A percentile compares a stretch with the other conserved stretches of the same genome.
Conservation (phyloP, 2,329 filamentous ascomycete species). For the Verticillium isaacii region DNA sequence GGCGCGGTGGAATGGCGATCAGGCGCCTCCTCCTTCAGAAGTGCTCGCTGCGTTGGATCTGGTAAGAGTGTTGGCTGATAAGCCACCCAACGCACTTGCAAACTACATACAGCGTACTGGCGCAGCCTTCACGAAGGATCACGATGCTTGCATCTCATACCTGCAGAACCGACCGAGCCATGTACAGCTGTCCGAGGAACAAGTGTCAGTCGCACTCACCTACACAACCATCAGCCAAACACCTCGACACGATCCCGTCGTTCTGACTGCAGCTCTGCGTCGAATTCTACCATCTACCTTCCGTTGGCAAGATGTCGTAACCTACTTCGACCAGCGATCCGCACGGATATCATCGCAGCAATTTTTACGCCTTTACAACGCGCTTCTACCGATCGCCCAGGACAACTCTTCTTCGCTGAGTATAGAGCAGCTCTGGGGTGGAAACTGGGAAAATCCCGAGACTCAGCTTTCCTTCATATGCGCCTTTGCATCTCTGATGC, state of each 20-base stretch:
- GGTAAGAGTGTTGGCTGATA: constrained; percentile 58
- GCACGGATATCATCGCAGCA: constrained; percentile 73
- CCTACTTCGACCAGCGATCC: constrained; percentile 74
- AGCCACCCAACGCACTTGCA: constrained; percentile 51
- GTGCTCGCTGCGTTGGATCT: constrained; percentile 68
- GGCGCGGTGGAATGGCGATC: constrained; percentile 62
- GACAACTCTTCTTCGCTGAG: constrained; percentile 63
- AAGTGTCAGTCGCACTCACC: constrained; percentile 75
- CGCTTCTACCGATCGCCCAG: constrained; percentile 67
- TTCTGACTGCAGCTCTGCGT: constrained; percentile 59
- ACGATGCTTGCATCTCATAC: constrained; percentile 58
- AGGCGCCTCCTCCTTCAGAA: constrained; percentile 58
- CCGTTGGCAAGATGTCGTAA: constrained; percentile 67
- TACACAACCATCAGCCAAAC: constrained; percentile 57
- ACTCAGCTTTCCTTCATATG: constrained; percentile 92
- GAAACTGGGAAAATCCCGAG: constrained; percentile 78
- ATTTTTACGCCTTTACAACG: constrained; percentile 76
- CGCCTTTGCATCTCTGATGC: constrained; percentile 73
- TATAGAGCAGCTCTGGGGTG: constrained; percentile 86
- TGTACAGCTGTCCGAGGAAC: constrained; percentile 69
- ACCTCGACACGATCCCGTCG: constrained; percentile 44
- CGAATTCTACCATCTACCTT: constrained; percentile 59
- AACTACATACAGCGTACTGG: constrained; percentile 72
- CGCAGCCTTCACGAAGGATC: constrained; percentile 66
- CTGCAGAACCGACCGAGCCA: constrained; percentile 48